These are phyloP conservation scores for Omphalea diandra DNA, from an alignment of 441 rosid genomes.

Conservation along the genomic window DNA sequence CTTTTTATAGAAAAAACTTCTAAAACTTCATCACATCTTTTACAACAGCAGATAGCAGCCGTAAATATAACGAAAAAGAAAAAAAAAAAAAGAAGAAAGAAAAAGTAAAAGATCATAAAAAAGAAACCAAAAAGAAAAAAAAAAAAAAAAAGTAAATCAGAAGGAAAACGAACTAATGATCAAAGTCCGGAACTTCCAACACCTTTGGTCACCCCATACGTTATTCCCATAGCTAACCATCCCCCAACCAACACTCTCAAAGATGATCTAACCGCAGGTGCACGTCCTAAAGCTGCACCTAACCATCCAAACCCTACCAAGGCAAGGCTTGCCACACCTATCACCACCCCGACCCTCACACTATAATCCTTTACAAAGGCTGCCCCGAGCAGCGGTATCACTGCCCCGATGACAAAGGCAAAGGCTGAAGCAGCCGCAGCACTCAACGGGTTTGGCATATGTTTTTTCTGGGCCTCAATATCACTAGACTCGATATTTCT, in stretches of 20 bases:
- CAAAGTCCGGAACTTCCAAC: slow-evolving; percentile 25
- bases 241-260: slow-evolving; percentile 74
- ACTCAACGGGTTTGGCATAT: slow-evolving; percentile 61
- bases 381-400: slow-evolving; percentile 70
- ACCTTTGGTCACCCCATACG: slow-evolving; percentile 61
- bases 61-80: no score
- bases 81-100: no score
- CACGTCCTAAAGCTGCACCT: slow-evolving; percentile 62
- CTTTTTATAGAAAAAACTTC: no score
- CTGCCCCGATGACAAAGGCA: slow-evolving; percentile 66
- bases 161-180: no score
- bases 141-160: no score
- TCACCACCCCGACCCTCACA: slow-evolving; percentile 47
- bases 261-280: slow-evolving; percentile 45
- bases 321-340: slow-evolving; percentile 51
- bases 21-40: no score
- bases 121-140: no score
- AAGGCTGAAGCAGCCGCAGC: slow-evolving; percentile 72
- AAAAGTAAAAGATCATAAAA: no score
- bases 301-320: slow-evolving; percentile 59
- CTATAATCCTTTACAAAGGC: slow-evolving; percentile 55
- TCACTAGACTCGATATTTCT: slow-evolving; percentile 13
- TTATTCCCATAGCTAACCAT: slow-evolving; percentile 80
- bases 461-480: slow-evolving; percentile 31
- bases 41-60: no score